Evolutionary conservation across 1,139 yeast species (phyloP).

Genomic region (Kurtzmaniella natalensis): DNA sequence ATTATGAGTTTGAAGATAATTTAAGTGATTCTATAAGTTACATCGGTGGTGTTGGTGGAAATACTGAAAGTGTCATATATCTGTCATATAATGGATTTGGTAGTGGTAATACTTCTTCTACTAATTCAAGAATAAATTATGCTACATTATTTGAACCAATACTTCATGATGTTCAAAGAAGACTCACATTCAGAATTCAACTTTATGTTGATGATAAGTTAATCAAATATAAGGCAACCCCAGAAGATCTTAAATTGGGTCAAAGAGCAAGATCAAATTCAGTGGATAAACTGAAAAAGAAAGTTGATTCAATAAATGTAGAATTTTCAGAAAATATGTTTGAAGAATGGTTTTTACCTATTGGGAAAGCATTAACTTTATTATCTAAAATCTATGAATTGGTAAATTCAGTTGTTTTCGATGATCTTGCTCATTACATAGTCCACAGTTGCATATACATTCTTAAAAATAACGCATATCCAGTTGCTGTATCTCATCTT

Average conservation of each 20-base stretch:
- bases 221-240: slow-evolving; percentile 60
- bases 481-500: slow-evolving; percentile 34
- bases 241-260: slow-evolving; percentile 59
- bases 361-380: slow-evolving; percentile 64
- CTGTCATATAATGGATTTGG: slow-evolving; percentile 7
- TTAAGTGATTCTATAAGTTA: slow-evolving; percentile 11
- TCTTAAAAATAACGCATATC: slow-evolving; percentile 50
- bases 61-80: slow-evolving; percentile 17
- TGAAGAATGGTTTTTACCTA: slow-evolving; percentile 66
- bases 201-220: slow-evolving; percentile 65
- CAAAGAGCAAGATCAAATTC: slow-evolving; percentile 35
- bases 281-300: slow-evolving; percentile 3
- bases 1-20: slow-evolving; percentile 58
- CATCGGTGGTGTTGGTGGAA: slow-evolving; percentile 12
- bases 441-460: slow-evolving; percentile 71
- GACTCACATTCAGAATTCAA: slow-evolving; percentile 77
- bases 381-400: slow-evolving; percentile 78
- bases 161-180: slow-evolving; percentile 69
- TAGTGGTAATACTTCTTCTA: slow-evolving; percentile 6
- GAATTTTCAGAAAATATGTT: slow-evolving; percentile 40
- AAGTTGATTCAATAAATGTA: slow-evolving; percentile 19
- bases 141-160: slow-evolving; percentile 68
- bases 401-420: slow-evolving; percentile 72
- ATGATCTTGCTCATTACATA: slow-evolving; percentile 83
- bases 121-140: slow-evolving; percentile 32